Evolutionary conservation across 2,329 filamentous ascomycete genomes (phyloP).

Genomic region (Cladosporium sp.): DNA sequence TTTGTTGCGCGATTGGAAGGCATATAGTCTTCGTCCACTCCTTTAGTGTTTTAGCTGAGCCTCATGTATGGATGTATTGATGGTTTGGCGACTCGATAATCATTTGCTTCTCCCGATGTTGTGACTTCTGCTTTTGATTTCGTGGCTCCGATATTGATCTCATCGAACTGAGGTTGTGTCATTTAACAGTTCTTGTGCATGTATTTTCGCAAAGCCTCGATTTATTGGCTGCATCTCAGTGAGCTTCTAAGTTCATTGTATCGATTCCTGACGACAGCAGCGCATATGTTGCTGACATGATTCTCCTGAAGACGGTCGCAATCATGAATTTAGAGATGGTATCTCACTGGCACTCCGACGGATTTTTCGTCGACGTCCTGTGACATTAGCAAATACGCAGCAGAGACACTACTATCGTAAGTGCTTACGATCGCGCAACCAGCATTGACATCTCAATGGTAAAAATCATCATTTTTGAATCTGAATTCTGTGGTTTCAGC

Average conservation of each 20-base stretch:
- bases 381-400: too few relatives aligned
- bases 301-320: too few relatives aligned
- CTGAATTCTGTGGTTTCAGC: neutral
- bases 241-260: too few relatives aligned
- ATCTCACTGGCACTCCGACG: too few relatives aligned
- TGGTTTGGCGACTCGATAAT: slow-evolving; percentile 4
- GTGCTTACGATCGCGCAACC: too few relatives aligned
- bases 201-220: neutral
- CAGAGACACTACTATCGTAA: too few relatives aligned
- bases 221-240: too few relatives aligned
- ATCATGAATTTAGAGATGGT: too few relatives aligned
- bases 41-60: slow-evolving; percentile 6
- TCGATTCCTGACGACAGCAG: too few relatives aligned
- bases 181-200: too few relatives aligned
- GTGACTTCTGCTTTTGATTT: neutral
- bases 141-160: neutral
- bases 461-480: neutral
- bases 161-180: neutral
- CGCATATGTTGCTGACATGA: too few relatives aligned
- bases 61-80: slow-evolving; percentile 9
- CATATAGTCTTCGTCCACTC: slow-evolving; percentile 16
- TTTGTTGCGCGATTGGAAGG: neutral
- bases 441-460: neutral
- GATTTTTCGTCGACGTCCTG: too few relatives aligned
- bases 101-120: neutral